Conservation (phyloP, 345 rosid genomes). For the Erucastrum elatum region DNA sequence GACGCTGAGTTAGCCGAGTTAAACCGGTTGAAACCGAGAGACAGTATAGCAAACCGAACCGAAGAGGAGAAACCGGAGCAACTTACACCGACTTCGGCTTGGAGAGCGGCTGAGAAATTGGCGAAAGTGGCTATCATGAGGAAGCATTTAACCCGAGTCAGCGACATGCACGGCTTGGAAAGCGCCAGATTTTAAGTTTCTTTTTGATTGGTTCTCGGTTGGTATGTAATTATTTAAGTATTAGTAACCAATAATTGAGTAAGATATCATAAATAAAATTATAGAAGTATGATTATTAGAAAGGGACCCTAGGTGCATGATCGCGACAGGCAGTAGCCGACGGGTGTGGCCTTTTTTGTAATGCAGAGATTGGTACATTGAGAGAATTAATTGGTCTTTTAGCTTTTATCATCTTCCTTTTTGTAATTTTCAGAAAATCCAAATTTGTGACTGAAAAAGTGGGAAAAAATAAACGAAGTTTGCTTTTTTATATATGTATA, state of each 20-base stretch:
- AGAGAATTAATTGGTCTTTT: slow-evolving; percentile 36
- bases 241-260: slow-evolving; percentile 24
- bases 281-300: slow-evolving; percentile 23
- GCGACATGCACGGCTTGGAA: slow-evolving; percentile 98
- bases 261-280: slow-evolving; percentile 4
- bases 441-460: slow-evolving; percentile 14
- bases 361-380: slow-evolving; percentile 30
- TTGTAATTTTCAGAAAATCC: slow-evolving; percentile 27
- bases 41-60: slow-evolving; percentile 26
- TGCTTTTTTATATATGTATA: not conserved
- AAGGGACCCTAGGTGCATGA: slow-evolving; percentile 27
- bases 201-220: slow-evolving; percentile 2
- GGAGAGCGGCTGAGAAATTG: slow-evolving; percentile 91
- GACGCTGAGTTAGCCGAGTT: slow-evolving; percentile 69
- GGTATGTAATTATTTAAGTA: slow-evolving; percentile 22
- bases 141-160: slow-evolving; percentile 88
- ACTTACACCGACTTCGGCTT: slow-evolving; percentile 71
- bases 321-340: slow-evolving; percentile 41
- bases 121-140: slow-evolving; percentile 93
- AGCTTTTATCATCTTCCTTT: slow-evolving; percentile 27
- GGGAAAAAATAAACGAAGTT: not conserved
- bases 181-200: slow-evolving; percentile 76
- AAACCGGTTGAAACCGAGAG: slow-evolving; percentile 41
- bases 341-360: slow-evolving; percentile 39
- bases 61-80: slow-evolving; percentile 59